phyloP scores from a whole-genome alignment of 768 basidiomycete species.

The Mycena metata region DNA sequence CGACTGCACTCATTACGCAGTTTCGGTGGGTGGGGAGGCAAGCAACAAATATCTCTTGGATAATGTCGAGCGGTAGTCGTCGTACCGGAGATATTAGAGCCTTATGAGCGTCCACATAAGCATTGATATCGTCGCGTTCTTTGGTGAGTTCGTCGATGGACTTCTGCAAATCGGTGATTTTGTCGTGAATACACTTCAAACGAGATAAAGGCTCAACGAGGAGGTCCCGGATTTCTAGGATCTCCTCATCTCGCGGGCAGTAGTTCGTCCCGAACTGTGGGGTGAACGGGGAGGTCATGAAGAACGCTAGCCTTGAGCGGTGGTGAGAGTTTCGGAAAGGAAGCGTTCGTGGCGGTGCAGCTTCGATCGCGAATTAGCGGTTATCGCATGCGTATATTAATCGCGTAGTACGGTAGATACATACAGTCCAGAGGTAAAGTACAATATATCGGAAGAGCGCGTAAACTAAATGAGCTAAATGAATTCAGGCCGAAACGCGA shows the following conservation, averaged over 20 bases:
- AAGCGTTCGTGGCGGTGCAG: neutral
- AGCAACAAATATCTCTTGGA: slow-evolving; percentile 44
- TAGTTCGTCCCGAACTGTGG: slow-evolving; percentile 28
- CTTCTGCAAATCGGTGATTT: slow-evolving; percentile 14
- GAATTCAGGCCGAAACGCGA: neutral
- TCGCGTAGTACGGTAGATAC: too few species aligned
- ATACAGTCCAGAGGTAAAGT: too few species aligned
- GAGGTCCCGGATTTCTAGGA: slow-evolving; percentile 3
- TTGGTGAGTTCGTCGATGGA: slow-evolving; percentile 4
- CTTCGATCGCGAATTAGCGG: too few species aligned
- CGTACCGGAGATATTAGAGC: slow-evolving; percentile 43
- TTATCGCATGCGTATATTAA: too few species aligned
- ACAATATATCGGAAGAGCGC: too few species aligned
- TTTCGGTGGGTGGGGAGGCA: slow-evolving; percentile 41
- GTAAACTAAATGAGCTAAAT: too few species aligned
- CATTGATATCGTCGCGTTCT: neutral
- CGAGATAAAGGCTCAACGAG: slow-evolving; percentile 9
- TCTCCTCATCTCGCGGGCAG: slow-evolving; percentile 10
- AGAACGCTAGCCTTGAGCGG: too few species aligned
- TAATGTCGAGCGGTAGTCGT: slow-evolving; percentile 41
- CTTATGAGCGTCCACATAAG: slow-evolving; percentile 38
- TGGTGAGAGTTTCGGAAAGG: neutral
- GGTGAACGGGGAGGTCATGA: slow-evolving; percentile 20
- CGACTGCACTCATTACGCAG: slow-evolving; percentile 34
- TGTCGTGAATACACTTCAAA: neutral